These are phyloP conservation scores for Cruciata laevipes DNA, from an alignment of 257 asterid species.

Conservation along the genomic window DNA sequence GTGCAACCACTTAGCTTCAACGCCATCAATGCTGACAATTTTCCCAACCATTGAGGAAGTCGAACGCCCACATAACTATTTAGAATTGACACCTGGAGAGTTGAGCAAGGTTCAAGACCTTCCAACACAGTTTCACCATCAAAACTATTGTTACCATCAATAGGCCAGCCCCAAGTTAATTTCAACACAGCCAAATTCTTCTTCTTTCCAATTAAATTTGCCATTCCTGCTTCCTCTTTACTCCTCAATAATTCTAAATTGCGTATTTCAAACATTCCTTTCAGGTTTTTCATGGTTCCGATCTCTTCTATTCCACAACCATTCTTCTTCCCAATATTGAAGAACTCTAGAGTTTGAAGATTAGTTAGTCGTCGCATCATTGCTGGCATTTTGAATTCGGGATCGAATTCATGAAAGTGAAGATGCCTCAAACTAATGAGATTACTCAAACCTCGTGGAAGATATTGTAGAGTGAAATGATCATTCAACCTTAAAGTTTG, in stretches of 20 bases:
- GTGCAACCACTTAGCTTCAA: not conserved
- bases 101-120: not conserved
- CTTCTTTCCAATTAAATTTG: conserved; percentile 10
- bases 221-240: conserved; percentile 13
- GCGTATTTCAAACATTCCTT: not conserved
- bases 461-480: not conserved
- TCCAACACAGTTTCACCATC: not conserved
- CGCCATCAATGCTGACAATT: not conserved
- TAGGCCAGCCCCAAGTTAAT: not conserved
- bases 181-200: not conserved
- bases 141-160: not conserved
- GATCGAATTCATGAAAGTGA: not conserved
- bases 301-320: conserved; percentile 24
- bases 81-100: not conserved
- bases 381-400: conserved; percentile 4
- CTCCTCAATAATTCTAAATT: conserved; percentile 15
- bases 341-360: conserved; percentile 14
- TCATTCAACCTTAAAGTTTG: conserved; percentile 6
- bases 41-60: not conserved
- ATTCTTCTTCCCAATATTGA: conserved; percentile 8
- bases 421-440: conserved; percentile 30
- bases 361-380: conserved; percentile 21
- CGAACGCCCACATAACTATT: not conserved
- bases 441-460: conserved; percentile 14
- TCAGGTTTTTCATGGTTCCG: conserved; percentile 3